Evolutionary conservation across 805 yeast species (phyloP).

Genomic region (Kodamaea hsintzibuensis): DNA sequence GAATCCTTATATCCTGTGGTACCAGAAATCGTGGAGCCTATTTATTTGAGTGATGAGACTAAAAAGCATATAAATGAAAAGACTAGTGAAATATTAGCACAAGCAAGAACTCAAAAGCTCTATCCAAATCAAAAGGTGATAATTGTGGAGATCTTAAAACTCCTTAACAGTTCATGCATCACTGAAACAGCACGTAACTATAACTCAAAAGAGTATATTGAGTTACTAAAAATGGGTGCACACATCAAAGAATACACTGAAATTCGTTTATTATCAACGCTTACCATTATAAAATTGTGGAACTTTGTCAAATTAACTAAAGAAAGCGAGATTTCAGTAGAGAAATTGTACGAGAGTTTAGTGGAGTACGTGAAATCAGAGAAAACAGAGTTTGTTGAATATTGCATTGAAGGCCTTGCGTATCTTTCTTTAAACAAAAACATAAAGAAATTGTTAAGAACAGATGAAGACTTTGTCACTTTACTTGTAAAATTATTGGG

Average conservation of each 20-base stretch:
- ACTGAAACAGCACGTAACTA: conserved; percentile 50
- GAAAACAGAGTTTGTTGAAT: conserved; percentile 4
- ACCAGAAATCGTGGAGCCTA: conserved; percentile 22
- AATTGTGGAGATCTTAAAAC: conserved; percentile 15
- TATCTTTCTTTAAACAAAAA: conserved; percentile 42
- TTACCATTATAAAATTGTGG: conserved; percentile 61
- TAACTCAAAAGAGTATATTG: conserved; percentile 46
- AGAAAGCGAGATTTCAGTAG: conserved; percentile 9
- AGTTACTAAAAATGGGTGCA: conserved; percentile 40
- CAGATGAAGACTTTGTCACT: conserved; percentile 31
- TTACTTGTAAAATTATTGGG: conserved; percentile 15
- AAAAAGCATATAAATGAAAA: conserved; percentile 17
- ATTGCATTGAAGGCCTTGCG: conserved; percentile 48
- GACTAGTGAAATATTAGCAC: conserved; percentile 11
- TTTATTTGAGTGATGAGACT: conserved; percentile 23
- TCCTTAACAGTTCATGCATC: conserved; percentile 44
- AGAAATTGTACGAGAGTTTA: conserved; percentile 3
- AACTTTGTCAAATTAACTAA: conserved; percentile 38
- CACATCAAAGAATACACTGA: conserved; percentile 14
- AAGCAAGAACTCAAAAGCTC: background rate
- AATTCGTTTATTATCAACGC: conserved; percentile 37
- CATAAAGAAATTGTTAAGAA: conserved; percentile 34
- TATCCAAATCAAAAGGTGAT: conserved; percentile 1
- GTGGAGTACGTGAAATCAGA: conserved; percentile 1
- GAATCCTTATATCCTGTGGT: conserved; percentile 29